Conservation (phyloP, 768 basidiomycete species). For the Suillus discolor region DNA sequence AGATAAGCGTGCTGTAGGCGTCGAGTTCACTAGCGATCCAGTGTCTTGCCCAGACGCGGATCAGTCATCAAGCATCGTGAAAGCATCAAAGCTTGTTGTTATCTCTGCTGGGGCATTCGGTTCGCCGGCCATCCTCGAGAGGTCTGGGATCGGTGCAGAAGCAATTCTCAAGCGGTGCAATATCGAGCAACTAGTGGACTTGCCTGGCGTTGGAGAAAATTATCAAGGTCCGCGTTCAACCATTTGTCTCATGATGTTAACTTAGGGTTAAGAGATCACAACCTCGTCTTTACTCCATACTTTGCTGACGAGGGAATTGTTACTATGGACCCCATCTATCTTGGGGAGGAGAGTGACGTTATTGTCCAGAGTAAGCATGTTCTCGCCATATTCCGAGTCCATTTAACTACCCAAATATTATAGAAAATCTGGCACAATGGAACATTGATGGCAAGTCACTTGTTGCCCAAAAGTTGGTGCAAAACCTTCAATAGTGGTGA, state of each 20-base stretch:
- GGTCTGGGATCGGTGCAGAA: too few species aligned
- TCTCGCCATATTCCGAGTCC: conserved; percentile 6
- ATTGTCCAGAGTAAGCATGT: conserved; percentile 41
- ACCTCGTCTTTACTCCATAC: conserved; percentile 31
- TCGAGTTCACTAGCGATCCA: too few species aligned
- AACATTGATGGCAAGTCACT: conserved; percentile 43
- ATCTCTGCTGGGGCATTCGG: too few species aligned
- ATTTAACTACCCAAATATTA: background rate
- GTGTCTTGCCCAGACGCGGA: too few species aligned
- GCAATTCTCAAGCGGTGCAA: too few species aligned
- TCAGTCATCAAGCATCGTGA: too few species aligned
- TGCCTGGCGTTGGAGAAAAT: too few species aligned
- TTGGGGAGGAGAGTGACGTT: conserved; percentile 31
- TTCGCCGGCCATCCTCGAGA: too few species aligned
- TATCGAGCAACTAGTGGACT: too few species aligned
- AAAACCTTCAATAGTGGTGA: background rate
- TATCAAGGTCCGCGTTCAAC: background rate
- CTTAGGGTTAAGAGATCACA: conserved; percentile 28
- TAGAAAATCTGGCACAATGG: conserved; percentile 31
- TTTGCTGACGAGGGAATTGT: conserved; percentile 43
- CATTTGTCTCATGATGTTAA: too few species aligned
- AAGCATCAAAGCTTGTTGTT: too few species aligned
- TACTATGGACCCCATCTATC: conserved; percentile 52
- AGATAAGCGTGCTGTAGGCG: too few species aligned
- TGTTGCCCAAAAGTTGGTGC: conserved; percentile 53